Base-by-base conservation (phyloP, 2,329 filamentous ascomycete species). In the Colletotrichum nymphaeae region DNA sequence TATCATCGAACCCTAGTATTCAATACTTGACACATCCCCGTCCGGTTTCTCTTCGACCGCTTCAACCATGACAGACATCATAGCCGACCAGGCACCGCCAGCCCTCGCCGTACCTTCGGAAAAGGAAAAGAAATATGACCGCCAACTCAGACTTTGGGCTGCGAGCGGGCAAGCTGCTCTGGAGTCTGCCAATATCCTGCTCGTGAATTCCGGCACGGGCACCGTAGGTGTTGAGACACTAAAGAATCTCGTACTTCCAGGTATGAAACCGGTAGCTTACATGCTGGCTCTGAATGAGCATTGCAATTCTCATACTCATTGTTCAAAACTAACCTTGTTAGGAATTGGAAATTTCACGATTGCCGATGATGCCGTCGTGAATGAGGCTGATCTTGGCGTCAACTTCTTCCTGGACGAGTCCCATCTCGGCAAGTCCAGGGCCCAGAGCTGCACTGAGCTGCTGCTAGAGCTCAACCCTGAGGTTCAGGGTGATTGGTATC, bases 221-320 rank as follows among this genome's bases (percentile, higher is more conserved):
- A 94, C 95, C 2, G 94, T 95, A 42, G 97, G 95, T 16, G 89
- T 97, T 14, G 97, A 99, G 83, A 92, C 95, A 0, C 88, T 99
- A 74, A 99, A 99, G 88, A 99, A 99, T 80, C 90, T 99, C n/a
- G 94, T 99, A 3, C 86, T 99, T 9, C 97, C 97, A 70, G 94
- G 92, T 91, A 82, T 67, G 82, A 77, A 53, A 30, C 49, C 14
- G 8, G 4, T 4, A 28, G 42, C 42, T n/a, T 22, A n/a, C 42
- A n/a, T 49, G 8, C 3, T 49, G 19, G 42, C 42, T 9, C 42
- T n/a, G 3, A 22, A 49, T 49, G 7, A 32, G 64, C 16, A 9
- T 9, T 22, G n/a, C 22, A 28, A 4, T 19, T 14, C 35, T 56
- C 35, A 5, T 35, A 26, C 19, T 42, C 37, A 49, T 49, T n/a